phyloP scores from a whole-genome alignment of 495 filamentous ascomycete genomes.

The Hypoxylon lienhwacheense region DNA sequence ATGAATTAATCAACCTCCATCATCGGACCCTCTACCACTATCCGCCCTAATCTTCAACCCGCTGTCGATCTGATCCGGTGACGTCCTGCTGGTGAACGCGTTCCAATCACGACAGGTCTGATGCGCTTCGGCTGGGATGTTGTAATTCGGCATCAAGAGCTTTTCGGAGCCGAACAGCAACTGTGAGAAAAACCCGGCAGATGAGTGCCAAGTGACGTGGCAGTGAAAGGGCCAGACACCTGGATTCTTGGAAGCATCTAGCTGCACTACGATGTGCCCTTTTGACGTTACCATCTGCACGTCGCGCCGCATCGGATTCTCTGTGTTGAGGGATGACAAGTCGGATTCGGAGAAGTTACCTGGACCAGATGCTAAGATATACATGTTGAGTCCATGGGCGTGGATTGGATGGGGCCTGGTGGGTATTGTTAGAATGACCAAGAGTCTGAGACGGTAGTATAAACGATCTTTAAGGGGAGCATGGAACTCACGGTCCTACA shows the following conservation, averaged over 20 bases:
- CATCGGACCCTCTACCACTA: background rate
- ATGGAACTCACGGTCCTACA: constrained; percentile 40
- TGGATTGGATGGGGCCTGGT: constrained; percentile 50
- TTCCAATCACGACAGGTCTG: constrained; percentile 57
- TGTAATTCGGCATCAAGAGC: constrained; percentile 27
- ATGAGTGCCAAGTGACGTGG: constrained; percentile 61
- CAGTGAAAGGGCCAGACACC: constrained; percentile 64
- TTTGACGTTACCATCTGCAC: constrained; percentile 49
- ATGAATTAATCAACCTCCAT: too few relatives aligned
- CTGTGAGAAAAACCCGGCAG: constrained; percentile 56
- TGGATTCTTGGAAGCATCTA: constrained; percentile 49
- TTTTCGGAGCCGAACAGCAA: constrained; percentile 50
- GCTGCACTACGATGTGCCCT: constrained; percentile 54
- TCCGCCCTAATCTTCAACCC: constrained; percentile 39
- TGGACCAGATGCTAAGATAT: constrained; percentile 51
- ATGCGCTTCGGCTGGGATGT: constrained; percentile 44
- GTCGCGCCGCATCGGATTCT: constrained; percentile 59
- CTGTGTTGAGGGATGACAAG: constrained; percentile 42
- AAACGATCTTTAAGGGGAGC: too few relatives aligned
- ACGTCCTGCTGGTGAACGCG: constrained; percentile 46
- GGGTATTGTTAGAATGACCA: background rate
- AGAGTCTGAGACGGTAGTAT: background rate
- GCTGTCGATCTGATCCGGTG: constrained; percentile 61
- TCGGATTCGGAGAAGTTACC: constrained; percentile 52
- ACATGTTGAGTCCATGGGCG: constrained; percentile 57